Conservation (phyloP, 768 basidiomycete genomes). For the Gymnopilus dilepis region DNA sequence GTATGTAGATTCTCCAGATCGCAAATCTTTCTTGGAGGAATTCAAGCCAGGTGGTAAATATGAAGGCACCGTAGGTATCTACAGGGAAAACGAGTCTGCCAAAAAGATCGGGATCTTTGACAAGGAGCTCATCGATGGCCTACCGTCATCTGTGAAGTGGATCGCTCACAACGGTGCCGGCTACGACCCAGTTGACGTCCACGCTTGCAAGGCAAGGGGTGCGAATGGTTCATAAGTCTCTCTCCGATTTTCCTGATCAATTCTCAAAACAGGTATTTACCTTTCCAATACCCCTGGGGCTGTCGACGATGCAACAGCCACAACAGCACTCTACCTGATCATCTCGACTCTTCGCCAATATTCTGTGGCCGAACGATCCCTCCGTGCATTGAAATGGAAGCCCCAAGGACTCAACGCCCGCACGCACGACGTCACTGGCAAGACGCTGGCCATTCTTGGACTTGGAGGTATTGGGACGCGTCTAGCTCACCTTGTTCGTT, state of each 20-base stretch:
- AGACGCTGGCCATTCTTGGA: constrained; percentile 75
- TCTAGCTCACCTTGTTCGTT: constrained; percentile 71
- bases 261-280: constrained; percentile 58
- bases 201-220: constrained; percentile 75
- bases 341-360: constrained; percentile 80
- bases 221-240: constrained; percentile 11
- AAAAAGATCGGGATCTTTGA: constrained; percentile 78
- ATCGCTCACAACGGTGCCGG: constrained; percentile 94
- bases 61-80: constrained; percentile 73
- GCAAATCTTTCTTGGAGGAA: constrained; percentile 71
- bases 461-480: constrained; percentile 79
- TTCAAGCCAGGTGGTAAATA: constrained; percentile 76
- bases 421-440: constrained; percentile 68
- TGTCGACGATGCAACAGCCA: constrained; percentile 91
- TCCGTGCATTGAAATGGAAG: constrained; percentile 69
- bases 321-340: constrained; percentile 83
- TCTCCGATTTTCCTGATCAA: constrained; percentile 2
- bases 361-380: constrained; percentile 63
- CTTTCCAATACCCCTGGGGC: constrained; percentile 91
- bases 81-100: constrained; percentile 74
- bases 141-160: constrained; percentile 77
- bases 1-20: constrained; percentile 60
- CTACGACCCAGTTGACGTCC: constrained; percentile 87
- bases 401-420: constrained; percentile 47
- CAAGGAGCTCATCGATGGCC: constrained; percentile 70